phyloP scores from a whole-genome alignment of 164 flowering plant genomes.

The Litsea cubeba region DNA sequence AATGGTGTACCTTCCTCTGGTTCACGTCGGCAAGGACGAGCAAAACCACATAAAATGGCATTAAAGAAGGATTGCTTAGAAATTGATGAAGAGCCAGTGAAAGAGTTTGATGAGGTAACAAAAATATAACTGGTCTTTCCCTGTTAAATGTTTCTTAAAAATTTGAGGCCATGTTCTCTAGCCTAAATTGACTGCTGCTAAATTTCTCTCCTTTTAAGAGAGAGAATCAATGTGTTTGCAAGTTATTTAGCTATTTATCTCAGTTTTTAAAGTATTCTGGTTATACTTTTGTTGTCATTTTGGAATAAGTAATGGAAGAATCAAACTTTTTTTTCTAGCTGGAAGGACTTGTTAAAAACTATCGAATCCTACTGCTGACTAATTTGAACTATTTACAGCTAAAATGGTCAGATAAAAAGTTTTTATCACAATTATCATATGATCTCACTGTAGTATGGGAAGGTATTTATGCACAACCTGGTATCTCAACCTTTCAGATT shows the following conservation, averaged over 20 bases:
- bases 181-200: neutral
- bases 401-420: neutral
- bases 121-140: neutral
- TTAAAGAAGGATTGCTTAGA: neutral
- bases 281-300: neutral
- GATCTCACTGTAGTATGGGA: too few species aligned
- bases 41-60: slow-evolving; percentile 4
- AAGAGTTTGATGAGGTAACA: slow-evolving; percentile 16
- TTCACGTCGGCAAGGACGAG: slow-evolving; percentile 8
- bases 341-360: neutral
- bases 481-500: too few species aligned
- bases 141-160: neutral
- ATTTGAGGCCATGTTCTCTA: neutral
- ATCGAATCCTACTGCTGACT: neutral
- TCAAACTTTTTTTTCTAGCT: neutral
- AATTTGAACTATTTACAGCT: neutral
- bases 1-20: slow-evolving; percentile 14
- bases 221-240: neutral
- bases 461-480: too few species aligned
- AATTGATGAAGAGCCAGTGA: slow-evolving; percentile 12
- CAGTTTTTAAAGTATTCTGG: neutral
- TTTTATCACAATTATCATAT: neutral
- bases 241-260: neutral
- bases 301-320: neutral
- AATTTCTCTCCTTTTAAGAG: neutral